Base-by-base conservation (phyloP, 179 eudicot genomes). In the Gypsophila paniculata region DNA sequence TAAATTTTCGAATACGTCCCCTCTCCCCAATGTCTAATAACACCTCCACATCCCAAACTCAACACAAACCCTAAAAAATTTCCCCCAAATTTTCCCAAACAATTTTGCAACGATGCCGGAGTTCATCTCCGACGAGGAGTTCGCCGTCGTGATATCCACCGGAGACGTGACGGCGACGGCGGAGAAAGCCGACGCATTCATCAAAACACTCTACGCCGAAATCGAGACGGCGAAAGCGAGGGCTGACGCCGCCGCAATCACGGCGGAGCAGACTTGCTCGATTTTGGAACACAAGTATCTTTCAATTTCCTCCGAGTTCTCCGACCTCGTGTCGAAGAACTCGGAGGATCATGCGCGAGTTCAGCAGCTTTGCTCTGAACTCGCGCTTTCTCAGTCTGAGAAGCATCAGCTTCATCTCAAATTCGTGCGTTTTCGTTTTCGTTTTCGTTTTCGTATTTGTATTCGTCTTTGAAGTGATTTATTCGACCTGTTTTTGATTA, bases 251-350 rank as follows among this genome's bases (percentile, higher is more conserved):
- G 80, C 91, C 8, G 48, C 96, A 13, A 89, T 95, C 66, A 95
- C 96, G 26, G 90, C 90, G n/a, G 99, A 95, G 78, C 99, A 95
- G 72, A 90, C 91, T 0, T 93, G 99, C 73, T 86, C 99, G 2
- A 71, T 87, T 53, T 89, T 89, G 55, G 99, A 93, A 71, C 93
- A 95, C 75, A 88, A 87, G 76, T 86, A 83, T 72, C 79, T 95
- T 17, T 90, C 98, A 11, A 96, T 95, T 49, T 78, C 90, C 26
- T 72, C 88, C n/a, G 97, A 94, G 22, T 86, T 78, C 67, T 55
- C 84, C 5, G 69, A 63, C 7, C 82, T 91, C 6, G 91, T 88
- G 72, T 79, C 86, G 6, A 83, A 84, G 8, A 73, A 80, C 69
- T 70, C 85, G 17, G 83, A 87, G 49, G 80, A 87, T 36, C 79